These are phyloP conservation scores for Sphaerulina vaccinii DNA, from an alignment of 2,329 filamentous ascomycete genomes.

Conservation along the genomic window DNA sequence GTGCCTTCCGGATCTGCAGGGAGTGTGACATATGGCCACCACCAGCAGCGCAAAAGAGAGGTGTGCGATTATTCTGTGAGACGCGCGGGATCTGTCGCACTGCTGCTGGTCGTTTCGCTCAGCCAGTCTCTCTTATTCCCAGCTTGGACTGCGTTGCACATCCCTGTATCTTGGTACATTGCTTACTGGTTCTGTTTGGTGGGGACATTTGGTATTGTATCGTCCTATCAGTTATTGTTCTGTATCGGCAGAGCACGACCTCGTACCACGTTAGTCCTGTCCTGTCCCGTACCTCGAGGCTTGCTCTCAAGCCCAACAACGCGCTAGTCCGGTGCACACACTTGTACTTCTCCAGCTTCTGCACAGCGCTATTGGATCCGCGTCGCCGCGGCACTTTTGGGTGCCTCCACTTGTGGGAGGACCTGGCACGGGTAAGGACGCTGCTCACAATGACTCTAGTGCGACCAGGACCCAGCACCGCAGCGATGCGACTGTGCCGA, in stretches of 20 bases:
- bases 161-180: slow-evolving; percentile 5
- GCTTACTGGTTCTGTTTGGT: background rate
- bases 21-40: slow-evolving; percentile 8
- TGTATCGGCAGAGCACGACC: slow-evolving; percentile 14
- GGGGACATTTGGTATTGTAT: background rate
- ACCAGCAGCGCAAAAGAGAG: background rate
- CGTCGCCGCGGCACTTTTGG: slow-evolving; percentile 10
- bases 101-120: slow-evolving; percentile 4
- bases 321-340: slow-evolving; percentile 17
- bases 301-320: background rate
- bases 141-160: slow-evolving; percentile 18
- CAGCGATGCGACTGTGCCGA: background rate
- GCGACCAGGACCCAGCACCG: slow-evolving; percentile 20
- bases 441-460: slow-evolving; percentile 22
- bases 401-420: too few species aligned
- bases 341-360: slow-evolving; percentile 14
- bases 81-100: slow-evolving; percentile 14
- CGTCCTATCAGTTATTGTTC: background rate
- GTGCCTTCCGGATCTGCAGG: slow-evolving; percentile 28
- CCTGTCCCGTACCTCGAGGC: slow-evolving; percentile 11
- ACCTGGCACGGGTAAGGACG: too few species aligned
- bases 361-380: slow-evolving; percentile 21
- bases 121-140: slow-evolving; percentile 17
- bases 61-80: background rate
- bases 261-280: slow-evolving; percentile 24